Evolutionary conservation across 2,329 filamentous ascomycete genomes (phyloP).

Genomic region (Tolypocladium amazonense): DNA sequence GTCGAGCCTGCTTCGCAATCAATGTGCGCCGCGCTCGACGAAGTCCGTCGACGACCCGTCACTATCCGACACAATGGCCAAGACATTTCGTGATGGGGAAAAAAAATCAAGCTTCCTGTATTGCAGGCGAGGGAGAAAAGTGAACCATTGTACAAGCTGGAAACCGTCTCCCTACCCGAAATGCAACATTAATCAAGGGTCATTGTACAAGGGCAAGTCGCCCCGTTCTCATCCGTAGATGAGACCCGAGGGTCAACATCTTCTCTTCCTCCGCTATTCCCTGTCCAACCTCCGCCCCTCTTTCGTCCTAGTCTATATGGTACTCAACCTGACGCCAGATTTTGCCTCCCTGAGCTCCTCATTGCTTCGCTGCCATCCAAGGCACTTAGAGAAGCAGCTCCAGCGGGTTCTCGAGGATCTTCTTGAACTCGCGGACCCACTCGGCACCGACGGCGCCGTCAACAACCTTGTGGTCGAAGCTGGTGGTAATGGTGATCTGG

Average conservation of each 20-base stretch:
- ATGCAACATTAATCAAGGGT: conserved; percentile 29
- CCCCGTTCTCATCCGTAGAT: conserved; percentile 13
- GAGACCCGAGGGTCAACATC: conserved; percentile 1
- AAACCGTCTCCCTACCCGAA: conserved; percentile 16
- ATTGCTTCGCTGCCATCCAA: not conserved
- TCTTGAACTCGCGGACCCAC: conserved; percentile 96
- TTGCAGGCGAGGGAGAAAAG: conserved; percentile 9
- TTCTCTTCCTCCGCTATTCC: not conserved
- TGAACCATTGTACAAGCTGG: conserved; percentile 17
- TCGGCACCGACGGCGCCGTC: conserved; percentile 94
- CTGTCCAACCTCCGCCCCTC: not conserved
- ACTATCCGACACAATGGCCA: not conserved
- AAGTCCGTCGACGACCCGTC: not conserved
- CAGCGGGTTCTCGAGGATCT: conserved; percentile 92
- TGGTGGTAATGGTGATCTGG: conserved; percentile 87
- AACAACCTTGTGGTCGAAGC: conserved; percentile 98
- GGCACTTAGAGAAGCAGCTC: conserved; percentile 71
- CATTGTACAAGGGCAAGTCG: conserved; percentile 29
- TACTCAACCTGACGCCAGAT: conserved; percentile 6
- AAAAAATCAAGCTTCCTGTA: conserved; percentile 7
- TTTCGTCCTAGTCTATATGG: conserved; percentile 6
- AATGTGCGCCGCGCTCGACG: not conserved
- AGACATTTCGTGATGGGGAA: not conserved
- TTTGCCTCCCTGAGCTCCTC: not conserved
- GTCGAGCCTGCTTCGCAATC: not conserved